Base-by-base conservation (phyloP, 2,329 filamentous ascomycete species). In the Huntiella savannae region DNA sequence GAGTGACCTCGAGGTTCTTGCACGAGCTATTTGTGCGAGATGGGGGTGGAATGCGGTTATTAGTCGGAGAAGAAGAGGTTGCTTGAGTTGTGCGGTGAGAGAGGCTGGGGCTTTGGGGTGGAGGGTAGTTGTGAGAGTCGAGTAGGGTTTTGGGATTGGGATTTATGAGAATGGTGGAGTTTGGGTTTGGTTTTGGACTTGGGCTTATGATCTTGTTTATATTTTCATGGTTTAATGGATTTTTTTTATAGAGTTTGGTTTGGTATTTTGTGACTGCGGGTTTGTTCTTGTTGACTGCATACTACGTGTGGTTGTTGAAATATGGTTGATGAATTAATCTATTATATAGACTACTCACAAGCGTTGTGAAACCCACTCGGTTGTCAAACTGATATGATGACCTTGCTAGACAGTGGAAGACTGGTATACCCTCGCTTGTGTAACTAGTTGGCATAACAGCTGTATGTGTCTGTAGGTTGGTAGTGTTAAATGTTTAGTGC, bases 31-130 rank as follows among this genome's bases (percentile, higher is more conserved):
- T 53, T 87, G 82, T 57, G 77, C 81, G 1, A 75, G 82, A 55
- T 75, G 71, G 53, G 82, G 82, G 2, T 78, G 77, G 68, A 80
- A 85, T 57, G 81, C 82, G 16, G 57, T 87, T 13, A 68, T 87
- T 51, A 82, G 77, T 50, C 67, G 79, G 44, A 66, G 69, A 35
- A 71, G 74, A 52, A 67, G 79, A 50, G 80, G 78, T 0, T 88
- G 82, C 56, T 59, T 87, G 33, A 71, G 73, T 3, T 88, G 82
- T 59, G 79, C 79, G 36, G 73, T 88, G 38, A 69, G 82, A 13
- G 81, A 88, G 62, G 81, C 80, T 0, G 75, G 75, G 4, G 81
- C 77, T 3, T 57, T 85, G 49, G 77, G 74, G 2, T 77, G 82
- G 65, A 73, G 71, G 53, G 70, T 84, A 19, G 68, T 84, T n/a